Base-by-base conservation (phyloP, 345 rosid genomes). In the Rhodamnia rubescens region DNA sequence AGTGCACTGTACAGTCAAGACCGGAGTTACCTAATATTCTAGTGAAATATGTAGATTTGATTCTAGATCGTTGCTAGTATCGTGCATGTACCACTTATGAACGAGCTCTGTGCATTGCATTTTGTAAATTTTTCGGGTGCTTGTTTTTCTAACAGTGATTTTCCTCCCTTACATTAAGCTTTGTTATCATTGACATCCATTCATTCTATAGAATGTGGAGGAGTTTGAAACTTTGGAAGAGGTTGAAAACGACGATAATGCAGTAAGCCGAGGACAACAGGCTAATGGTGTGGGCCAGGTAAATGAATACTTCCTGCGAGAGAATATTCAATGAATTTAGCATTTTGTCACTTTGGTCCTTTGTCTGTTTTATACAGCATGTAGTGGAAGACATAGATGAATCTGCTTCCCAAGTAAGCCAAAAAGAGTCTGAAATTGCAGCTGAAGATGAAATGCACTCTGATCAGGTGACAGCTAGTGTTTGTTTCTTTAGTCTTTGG, bases 271-370 rank as follows among this genome's bases (percentile, higher is more conserved):
- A 87, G 89, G 82, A 87, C 78, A 83, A 82, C 86, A 91, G 58
- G 56, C 53, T 82, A 85, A 85, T 86, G 88, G n/a, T 84, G 87
- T 81, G 87, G 90, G 87, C 56, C 89, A 91, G 95, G 98, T 96
- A 86, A 87, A 84, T 69, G 7, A 36, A 84, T 13, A 54, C 51
- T 8, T 82, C 22, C 55, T 4, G 55, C 12, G 29, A 81, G 83
- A 81, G n/a, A 81, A 81, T 81, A 81, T 81, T 22, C 55, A 26
- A 26, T 81, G 36, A 47, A 26, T 81, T 26, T 81, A 81, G 55
- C 52, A 11, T 57, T 59, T 84, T 27, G 57, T 12, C 58, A 58
- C 47, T 69, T 32, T 64, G 83, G 44, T 81, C 36, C 29, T 44
- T 49, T 81, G 83, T 81, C 15, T 83, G 75, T 81, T 87, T 69